Base-by-base conservation (phyloP, 164 flowering plant species). In the Stephania yunnanensis region DNA sequence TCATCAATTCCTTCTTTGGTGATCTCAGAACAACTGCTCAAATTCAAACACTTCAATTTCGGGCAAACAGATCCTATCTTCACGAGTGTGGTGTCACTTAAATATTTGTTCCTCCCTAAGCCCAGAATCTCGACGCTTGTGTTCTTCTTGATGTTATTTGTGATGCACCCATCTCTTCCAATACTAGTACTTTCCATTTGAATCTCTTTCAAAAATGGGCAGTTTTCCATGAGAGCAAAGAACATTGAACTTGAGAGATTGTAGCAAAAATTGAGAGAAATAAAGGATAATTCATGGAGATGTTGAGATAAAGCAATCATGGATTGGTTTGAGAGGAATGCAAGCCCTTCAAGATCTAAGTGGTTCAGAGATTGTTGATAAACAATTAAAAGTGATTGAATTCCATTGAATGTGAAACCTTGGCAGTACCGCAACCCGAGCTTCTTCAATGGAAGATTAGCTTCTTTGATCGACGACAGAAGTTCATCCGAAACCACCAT, bases 141-240 rank as follows among this genome's bases (percentile, higher is more conserved):
- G 36, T 79, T 84, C 45, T 70, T 77, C 4, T 20, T 75, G 10
- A 73, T 53, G 53, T 7, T 48, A 46, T 70, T 77, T 5, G 36
- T 52, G 5, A 63, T 0, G 44, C 29, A 71, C 1, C 74, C 79
- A 44, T 78, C 79, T 20, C 53, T 67, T 8, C 90, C 92, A 0
- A 89, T 48, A 71, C 77, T 76, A 2, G 92, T 85, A 25, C 77
- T 68, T 78, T 82, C 85, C 92, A 89, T 88, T 22, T 76, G 70
- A 25, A 89, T 75, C n/a, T 77, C 80, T 46, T 74, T 77, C 4
- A 87, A 75, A 25, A 30, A 66, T 36, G 78, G 81, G 72, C 91
- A 88, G 68, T 69, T 79, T 58, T 63, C 83, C 0, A 76, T 36
- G 11, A 91, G 76, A 36, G 71, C 73, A 70, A 77, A 86, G 71